Evolutionary conservation across 805 yeast species (phyloP), one percentile per base, ranked within the genome.

Genomic region (Yamadazyma insecticola): DNA sequence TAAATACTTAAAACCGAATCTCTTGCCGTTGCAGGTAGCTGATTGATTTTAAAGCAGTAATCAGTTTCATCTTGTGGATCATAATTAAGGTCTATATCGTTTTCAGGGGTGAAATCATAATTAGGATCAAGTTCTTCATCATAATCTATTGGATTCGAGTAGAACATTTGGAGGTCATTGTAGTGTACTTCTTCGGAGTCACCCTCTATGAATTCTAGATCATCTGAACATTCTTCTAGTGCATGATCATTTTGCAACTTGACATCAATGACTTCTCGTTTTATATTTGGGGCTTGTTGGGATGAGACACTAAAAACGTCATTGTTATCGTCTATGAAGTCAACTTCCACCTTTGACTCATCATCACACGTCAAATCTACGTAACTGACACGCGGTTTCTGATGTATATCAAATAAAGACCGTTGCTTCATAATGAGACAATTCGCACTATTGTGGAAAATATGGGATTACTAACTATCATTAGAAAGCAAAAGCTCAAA

Each of bases 381-480:
- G 10, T 10, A 12, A 6, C n/a, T 8, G 12, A 8, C 13, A 23
- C 8, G 25, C 7, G 13, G 12, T 11, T 12, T 8, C 13, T 12
- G 25, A 8, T 23, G 8, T 19, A 9, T 13, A 14, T 28, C 29
- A 16, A 33, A 33, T 9, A 33, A 28, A 5, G 32, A 28, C 13
- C 32, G 12, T 20, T 33, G 36, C 23, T 33, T 33, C 36, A 33
- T 28, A 7, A 11, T 24, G 7, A 19, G n/a, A n/a, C n/a, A n/a
- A n/a, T n/a, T n/a, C n/a, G n/a, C n/a, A n/a, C n/a, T n/a, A n/a
- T n/a, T n/a, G n/a, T n/a, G n/a, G n/a, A n/a, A n/a, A n/a, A n/a
- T n/a, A 88, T 88, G 97, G 96, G 96, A 0, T 70, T 88, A 2
- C 58, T 88, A 12, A 73, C 86, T 1, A 80, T 87, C 17, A 81